Base-by-base conservation (phyloP, 2,329 filamentous ascomycete species). In the Aureobasidium musti region DNA sequence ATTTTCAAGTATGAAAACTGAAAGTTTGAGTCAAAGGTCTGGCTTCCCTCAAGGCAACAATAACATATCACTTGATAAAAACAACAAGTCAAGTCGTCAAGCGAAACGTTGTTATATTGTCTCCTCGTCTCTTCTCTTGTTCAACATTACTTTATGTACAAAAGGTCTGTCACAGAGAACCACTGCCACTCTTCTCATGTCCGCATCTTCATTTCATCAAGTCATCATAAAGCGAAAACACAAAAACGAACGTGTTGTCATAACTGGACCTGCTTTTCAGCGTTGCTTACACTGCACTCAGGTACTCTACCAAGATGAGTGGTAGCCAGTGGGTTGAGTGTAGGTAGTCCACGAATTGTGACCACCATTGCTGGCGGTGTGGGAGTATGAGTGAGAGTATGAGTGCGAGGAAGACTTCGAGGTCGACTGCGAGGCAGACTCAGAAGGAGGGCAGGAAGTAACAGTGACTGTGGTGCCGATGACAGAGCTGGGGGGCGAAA, bases 291-390 rank as follows among this genome's bases (percentile, higher is more conserved):
- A 19, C 35, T 17, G 13, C 13, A 1, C 54, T 19, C 37, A 6
- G 10, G 10, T 6, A 19, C 5, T 47, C 43, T 61, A 61, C 41
- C 28, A 49, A 5, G 57, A 49, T 3, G 41, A 47, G 30, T 61
- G 57, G 28, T 49, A 61, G 28, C 57, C 57, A 35, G 41, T 35
- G 14, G 57, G 57, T n/a, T 49, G 45, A 6, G 57, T 49, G 57
- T 61, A 61, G 7, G 57, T 61, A 4, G 41, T 61, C 57, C 57
- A 61, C 13, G 41, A 49, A 19, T 45, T 49, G 26, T 47, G 39
- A 13, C 57, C 43, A 10, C 41, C 13, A 0, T 49, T 23, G 11
- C 26, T 61, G 10, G 19, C 2, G 19, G 39, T 30, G 41, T 60
- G 37, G 10, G 39, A 30, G 19, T 37, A 43, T 2, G 37, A 43